These are phyloP conservation scores for Picocystis sp. DNA, from an alignment of 163 green algal species.

Conservation along the genomic window DNA sequence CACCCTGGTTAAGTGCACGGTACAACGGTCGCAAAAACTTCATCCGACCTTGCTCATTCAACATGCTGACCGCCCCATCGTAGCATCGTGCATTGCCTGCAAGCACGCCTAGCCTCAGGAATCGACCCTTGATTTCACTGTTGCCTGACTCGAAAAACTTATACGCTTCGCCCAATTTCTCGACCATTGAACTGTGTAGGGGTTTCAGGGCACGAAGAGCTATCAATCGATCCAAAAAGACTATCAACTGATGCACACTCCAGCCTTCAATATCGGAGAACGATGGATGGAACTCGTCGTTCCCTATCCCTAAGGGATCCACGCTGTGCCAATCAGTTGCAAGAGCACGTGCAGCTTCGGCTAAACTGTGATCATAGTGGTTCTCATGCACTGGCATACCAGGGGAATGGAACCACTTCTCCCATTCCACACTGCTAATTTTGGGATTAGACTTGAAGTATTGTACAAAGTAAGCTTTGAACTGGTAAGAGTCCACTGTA, in stretches of 20 bases:
- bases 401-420: constrained; percentile 49
- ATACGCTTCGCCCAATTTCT: constrained; percentile 41
- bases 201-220: constrained; percentile 26
- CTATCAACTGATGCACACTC: constrained; percentile 37
- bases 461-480: constrained; percentile 47
- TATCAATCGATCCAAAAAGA: constrained; percentile 54
- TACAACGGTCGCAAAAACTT: constrained; percentile 74
- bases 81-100: constrained; percentile 3
- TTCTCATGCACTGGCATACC: constrained; percentile 58
- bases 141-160: constrained; percentile 42
- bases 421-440: constrained; percentile 9
- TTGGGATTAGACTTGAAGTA: constrained; percentile 34
- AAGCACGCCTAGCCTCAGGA: constrained; percentile 15
- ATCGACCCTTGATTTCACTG: constrained; percentile 41
- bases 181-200: constrained; percentile 25
- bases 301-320: constrained; percentile 41
- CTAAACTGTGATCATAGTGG: constrained; percentile 48
- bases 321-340: constrained; percentile 47
- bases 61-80: not conserved
- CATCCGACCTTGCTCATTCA: constrained; percentile 59
- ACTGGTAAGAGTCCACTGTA: constrained; percentile 41
- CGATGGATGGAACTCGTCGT: constrained; percentile 1
- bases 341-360: constrained; percentile 32
- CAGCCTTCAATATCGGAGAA: constrained; percentile 38
- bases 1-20: constrained; percentile 24